Conservation (phyloP, 768 basidiomycete species). For the Leccinum aurantiacum region DNA sequence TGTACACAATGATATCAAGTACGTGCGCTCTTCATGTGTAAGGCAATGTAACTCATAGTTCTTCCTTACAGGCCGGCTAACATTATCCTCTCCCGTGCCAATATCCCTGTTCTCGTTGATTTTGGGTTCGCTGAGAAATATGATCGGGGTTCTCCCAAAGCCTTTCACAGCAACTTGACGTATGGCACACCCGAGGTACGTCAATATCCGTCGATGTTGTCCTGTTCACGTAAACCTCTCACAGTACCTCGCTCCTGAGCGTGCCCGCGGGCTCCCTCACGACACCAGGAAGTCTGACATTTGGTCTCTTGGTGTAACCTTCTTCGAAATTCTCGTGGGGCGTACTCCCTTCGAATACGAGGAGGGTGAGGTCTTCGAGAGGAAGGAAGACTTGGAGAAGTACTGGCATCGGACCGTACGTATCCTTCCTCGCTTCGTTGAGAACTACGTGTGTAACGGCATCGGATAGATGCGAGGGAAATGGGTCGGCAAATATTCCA, state of each 20-base stretch:
- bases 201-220: background rate
- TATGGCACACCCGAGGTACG: constrained; percentile 90
- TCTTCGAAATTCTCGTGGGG: constrained; percentile 92
- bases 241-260: constrained; percentile 90
- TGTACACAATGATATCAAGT: constrained; percentile 96
- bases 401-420: constrained; percentile 85
- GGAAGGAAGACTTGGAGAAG: constrained; percentile 75
- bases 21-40: constrained; percentile 24
- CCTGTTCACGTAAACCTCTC: background rate
- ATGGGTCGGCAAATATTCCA: constrained; percentile 73
- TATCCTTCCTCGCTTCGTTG: constrained; percentile 4
- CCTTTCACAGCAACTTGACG: constrained; percentile 79
- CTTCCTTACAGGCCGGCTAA: constrained; percentile 73
- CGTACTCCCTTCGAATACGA: constrained; percentile 89
- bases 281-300: constrained; percentile 92
- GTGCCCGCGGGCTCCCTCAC: constrained; percentile 83
- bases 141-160: constrained; percentile 56
- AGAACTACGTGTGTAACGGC: background rate
- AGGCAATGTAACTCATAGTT: background rate
- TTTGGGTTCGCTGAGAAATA: constrained; percentile 96
- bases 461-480: constrained; percentile 62
- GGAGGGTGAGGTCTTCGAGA: constrained; percentile 75
- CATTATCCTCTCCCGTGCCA: constrained; percentile 77
- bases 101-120: constrained; percentile 88
- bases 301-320: constrained; percentile 84